These are phyloP conservation scores for Fonsecaea monophora DNA, from an alignment of 2,329 filamentous ascomycete species.

Conservation along the genomic window DNA sequence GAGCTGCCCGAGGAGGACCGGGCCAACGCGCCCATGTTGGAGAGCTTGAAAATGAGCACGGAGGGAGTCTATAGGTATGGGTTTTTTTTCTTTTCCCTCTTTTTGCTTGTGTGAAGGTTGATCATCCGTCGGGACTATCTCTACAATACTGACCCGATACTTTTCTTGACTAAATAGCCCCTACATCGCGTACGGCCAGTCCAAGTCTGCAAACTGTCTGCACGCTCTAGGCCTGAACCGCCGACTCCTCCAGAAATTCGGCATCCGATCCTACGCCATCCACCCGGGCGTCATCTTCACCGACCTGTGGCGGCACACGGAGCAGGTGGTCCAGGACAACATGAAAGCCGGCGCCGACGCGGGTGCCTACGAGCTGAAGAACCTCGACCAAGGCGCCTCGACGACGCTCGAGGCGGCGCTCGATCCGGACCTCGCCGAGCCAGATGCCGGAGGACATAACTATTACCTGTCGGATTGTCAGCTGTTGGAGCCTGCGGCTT, in stretches of 20 bases:
- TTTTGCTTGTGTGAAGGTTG: too few relatives aligned
- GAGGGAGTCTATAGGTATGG: too few relatives aligned
- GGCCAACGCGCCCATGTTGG: conserved; percentile 41
- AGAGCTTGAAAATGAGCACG: too few relatives aligned
- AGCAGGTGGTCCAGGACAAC: conserved; percentile 37
- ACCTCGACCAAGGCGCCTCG: conserved; percentile 50
- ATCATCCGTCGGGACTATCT: too few relatives aligned
- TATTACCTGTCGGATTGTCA: conserved; percentile 47
- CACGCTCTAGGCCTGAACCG: conserved; percentile 49
- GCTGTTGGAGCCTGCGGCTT: neutral
- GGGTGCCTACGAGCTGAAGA: conserved; percentile 38
- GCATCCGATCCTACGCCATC: conserved; percentile 48
- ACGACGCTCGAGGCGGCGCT: conserved; percentile 54
- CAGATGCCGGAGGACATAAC: conserved; percentile 38
- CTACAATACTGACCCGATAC: too few relatives aligned
- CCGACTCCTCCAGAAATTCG: conserved; percentile 34
- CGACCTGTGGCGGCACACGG: conserved; percentile 12
- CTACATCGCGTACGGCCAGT: conserved; percentile 49
- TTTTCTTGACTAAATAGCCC: too few relatives aligned
- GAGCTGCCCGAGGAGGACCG: conserved; percentile 35
- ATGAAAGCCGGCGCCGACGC: conserved; percentile 15
- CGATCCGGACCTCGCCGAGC: conserved; percentile 43
- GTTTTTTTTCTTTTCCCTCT: too few relatives aligned
- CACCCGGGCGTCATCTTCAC: conserved; percentile 47
- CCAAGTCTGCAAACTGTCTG: conserved; percentile 57